Percentiles rank a stretch among this genome's conserved stretches.
Conservation (phyloP, 2,329 filamentous ascomycete genomes). For the Diplodia scrobiculata region DNA sequence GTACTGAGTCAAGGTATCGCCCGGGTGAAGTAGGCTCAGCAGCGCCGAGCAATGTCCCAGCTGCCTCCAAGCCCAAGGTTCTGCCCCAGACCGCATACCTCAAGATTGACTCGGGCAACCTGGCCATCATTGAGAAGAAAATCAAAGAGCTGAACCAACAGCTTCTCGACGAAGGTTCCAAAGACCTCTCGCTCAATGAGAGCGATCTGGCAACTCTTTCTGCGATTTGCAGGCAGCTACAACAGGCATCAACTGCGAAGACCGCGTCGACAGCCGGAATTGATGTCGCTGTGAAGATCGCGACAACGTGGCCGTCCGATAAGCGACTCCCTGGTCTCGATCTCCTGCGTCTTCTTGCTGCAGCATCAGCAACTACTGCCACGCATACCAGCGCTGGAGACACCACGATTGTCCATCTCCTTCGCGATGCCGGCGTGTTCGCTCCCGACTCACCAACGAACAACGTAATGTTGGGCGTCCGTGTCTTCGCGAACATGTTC, state of each 20-base stretch:
- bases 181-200: conserved; percentile 72
- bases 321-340: conserved; percentile 84
- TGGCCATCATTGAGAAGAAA: conserved; percentile 72
- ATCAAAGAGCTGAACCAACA: conserved; percentile 73
- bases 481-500: conserved; percentile 82
- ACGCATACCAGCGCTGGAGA: conserved; percentile 57
- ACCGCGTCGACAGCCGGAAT: conserved; percentile 52
- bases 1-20: conserved; percentile 75
- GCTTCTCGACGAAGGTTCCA: conserved; percentile 69
- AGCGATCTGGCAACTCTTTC: conserved; percentile 67
- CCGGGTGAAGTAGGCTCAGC: conserved; percentile 63
- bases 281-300: conserved; percentile 68
- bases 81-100: conserved; percentile 81
- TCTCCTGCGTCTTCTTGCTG: conserved; percentile 78
- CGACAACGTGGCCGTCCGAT: conserved; percentile 75
- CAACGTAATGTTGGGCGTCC: conserved; percentile 82
- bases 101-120: conserved; percentile 72
- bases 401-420: conserved; percentile 60
- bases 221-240: conserved; percentile 64
- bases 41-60: conserved; percentile 38
- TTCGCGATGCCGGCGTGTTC: conserved; percentile 63
- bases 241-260: conserved; percentile 45
- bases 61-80: conserved; percentile 56
- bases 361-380: conserved; percentile 66
- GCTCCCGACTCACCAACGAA: conserved; percentile 67